Percentiles rank a stretch among this genome's conserved stretches.
These are phyloP conservation scores for Patellaria atrata DNA, from an alignment of 495 filamentous ascomycete species.

Conservation along the genomic window DNA sequence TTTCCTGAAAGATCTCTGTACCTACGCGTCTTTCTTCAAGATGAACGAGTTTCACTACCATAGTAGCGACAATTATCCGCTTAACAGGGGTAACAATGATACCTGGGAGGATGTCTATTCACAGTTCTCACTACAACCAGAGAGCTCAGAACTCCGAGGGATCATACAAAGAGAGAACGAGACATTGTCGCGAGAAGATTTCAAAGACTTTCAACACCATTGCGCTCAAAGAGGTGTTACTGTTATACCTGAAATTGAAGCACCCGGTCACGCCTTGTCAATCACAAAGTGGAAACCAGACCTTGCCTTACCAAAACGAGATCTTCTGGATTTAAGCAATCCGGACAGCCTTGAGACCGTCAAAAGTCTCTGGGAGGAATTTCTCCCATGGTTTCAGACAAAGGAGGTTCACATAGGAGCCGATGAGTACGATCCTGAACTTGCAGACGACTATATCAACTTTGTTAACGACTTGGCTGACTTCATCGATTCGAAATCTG, in stretches of 20 bases:
- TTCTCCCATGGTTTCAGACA: slow-evolving; percentile 40
- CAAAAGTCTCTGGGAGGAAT: slow-evolving; percentile 40
- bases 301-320: slow-evolving; percentile 34
- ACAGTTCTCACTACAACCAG: slow-evolving; percentile 36
- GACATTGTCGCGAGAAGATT: slow-evolving; percentile 33
- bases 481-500: slow-evolving; percentile 30
- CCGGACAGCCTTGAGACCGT: slow-evolving; percentile 39
- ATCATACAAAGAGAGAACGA: slow-evolving; percentile 36
- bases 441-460: slow-evolving; percentile 38
- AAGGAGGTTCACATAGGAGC: slow-evolving; percentile 45
- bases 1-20: slow-evolving; percentile 42
- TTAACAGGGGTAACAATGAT: slow-evolving; percentile 38
- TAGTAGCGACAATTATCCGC: slow-evolving; percentile 41
- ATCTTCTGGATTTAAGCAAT: slow-evolving; percentile 40
- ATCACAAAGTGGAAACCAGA: slow-evolving; percentile 45
- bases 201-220: slow-evolving; percentile 36
- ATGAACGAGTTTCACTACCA: slow-evolving; percentile 45
- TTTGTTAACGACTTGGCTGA: slow-evolving; percentile 40
- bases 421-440: slow-evolving; percentile 37
- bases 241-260: slow-evolving; percentile 41
- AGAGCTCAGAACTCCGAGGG: slow-evolving; percentile 27
- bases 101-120: slow-evolving; percentile 38
- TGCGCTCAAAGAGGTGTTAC: slow-evolving; percentile 39
- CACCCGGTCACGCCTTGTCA: slow-evolving; percentile 37
- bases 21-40: slow-evolving; percentile 42